Percentiles rank a stretch among this genome's conserved stretches.
phyloP scores from a whole-genome alignment of 192 early-diverging fungal species.

The Podila epigama region DNA sequence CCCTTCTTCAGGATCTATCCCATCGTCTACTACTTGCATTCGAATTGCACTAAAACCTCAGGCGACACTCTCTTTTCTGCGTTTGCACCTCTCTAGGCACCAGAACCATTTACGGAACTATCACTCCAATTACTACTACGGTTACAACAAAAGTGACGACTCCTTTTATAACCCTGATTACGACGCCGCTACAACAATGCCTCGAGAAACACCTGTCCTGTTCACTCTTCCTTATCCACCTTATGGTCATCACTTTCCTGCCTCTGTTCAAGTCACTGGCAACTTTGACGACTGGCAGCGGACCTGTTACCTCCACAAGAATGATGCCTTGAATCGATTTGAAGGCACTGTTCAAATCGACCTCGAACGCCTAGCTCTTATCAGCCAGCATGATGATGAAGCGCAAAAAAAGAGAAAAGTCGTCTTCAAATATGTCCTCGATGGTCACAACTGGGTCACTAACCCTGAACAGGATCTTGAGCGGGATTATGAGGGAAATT shows the following conservation, averaged over 20 bases:
- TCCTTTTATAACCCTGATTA: not conserved
- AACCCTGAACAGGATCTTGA: constrained; percentile 5
- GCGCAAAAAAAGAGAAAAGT: constrained; percentile 9
- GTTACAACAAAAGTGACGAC: not conserved
- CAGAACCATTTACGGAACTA: not conserved
- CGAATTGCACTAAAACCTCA: constrained; percentile 5
- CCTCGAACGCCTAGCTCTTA: constrained; percentile 1
- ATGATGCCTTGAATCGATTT: constrained; percentile 7
- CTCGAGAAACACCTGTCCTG: not conserved
- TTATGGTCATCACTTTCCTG: constrained; percentile 1
- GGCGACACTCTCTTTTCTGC: not conserved
- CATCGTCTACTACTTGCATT: constrained; percentile 9
- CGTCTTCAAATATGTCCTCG: constrained; percentile 20
- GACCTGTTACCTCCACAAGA: not conserved
- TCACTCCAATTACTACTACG: not conserved
- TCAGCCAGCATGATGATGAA: not conserved
- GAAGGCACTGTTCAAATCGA: constrained; percentile 8
- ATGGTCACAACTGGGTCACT: constrained; percentile 21
- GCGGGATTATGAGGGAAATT: constrained; percentile 14
- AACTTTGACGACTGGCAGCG: constrained; percentile 21
- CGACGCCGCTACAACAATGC: not conserved
- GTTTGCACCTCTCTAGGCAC: not conserved
- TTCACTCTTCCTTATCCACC: constrained; percentile 16
- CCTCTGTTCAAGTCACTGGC: constrained; percentile 13
- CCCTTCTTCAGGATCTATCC: not conserved